Percentiles rank a stretch among this genome's conserved stretches.
These are phyloP conservation scores for Dendrostoma leiphaemia DNA, from an alignment of 2,329 filamentous ascomycete genomes.

Conservation along the genomic window DNA sequence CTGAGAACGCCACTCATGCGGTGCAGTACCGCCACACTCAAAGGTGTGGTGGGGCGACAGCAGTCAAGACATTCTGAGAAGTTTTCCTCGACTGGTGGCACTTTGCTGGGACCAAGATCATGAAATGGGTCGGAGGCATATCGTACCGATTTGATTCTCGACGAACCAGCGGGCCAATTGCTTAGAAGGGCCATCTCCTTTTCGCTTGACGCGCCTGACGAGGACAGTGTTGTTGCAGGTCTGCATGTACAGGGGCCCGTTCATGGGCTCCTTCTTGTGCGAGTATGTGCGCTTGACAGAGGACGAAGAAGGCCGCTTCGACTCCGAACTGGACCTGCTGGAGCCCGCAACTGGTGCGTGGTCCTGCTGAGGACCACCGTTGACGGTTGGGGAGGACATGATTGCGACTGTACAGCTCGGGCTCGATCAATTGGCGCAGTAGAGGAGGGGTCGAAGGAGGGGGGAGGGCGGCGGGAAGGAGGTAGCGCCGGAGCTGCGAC, in stretches of 20 bases:
- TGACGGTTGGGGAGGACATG: constrained; percentile 14
- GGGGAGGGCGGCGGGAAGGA: background rate
- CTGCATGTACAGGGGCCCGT: constrained; percentile 58
- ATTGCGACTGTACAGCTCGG: background rate
- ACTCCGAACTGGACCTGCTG: constrained; percentile 12
- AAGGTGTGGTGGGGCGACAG: background rate
- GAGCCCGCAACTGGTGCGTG: constrained; percentile 5
- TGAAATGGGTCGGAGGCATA: background rate
- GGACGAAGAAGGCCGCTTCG: constrained; percentile 3
- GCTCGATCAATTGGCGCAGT: constrained; percentile 1
- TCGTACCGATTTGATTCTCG: constrained; percentile 76
- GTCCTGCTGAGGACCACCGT: constrained; percentile 10
- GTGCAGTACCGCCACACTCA: background rate
- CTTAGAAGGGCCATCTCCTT: constrained; percentile 60
- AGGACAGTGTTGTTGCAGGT: constrained; percentile 51
- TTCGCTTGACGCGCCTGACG: constrained; percentile 57
- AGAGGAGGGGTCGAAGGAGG: background rate
- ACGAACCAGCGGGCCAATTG: constrained; percentile 68
- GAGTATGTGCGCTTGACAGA: constrained; percentile 28
- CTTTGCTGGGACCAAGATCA: background rate
- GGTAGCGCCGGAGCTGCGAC: constrained; percentile 4
- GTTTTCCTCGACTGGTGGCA: background rate
- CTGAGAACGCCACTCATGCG: constrained; percentile 5
- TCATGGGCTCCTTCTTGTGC: constrained; percentile 43
- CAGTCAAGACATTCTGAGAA: background rate